Percentiles rank a stretch among this genome's conserved stretches.
These are phyloP conservation scores for Elaeis guineensis DNA, from an alignment of 176 grass and related monocot species.

Conservation along the genomic window DNA sequence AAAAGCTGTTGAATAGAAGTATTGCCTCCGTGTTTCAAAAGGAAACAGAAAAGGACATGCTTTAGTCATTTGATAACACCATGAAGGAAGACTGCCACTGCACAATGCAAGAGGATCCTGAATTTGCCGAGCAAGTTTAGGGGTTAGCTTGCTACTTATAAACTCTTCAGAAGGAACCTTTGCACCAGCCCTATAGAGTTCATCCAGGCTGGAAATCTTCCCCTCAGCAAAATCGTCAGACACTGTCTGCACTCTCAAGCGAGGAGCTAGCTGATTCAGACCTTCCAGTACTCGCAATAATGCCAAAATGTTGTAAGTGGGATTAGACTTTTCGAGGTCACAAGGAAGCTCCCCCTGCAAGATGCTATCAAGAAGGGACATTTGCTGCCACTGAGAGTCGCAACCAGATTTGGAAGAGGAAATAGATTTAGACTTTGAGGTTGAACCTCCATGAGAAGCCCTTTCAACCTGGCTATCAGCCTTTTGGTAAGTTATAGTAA, in stretches of 20 bases:
- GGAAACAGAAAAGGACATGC: slow-evolving; percentile 84
- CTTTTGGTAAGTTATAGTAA: slow-evolving; percentile 89
- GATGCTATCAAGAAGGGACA: slow-evolving; percentile 69
- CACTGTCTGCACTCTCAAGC: slow-evolving; percentile 38
- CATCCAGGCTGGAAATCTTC: slow-evolving; percentile 33
- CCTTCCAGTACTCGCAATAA: slow-evolving; percentile 62
- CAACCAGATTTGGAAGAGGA: slow-evolving; percentile 19
- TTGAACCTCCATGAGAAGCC: slow-evolving; percentile 30
- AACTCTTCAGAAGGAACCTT: slow-evolving; percentile 58
- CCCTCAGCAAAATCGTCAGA: slow-evolving; percentile 70
- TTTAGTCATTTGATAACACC: slow-evolving; percentile 89
- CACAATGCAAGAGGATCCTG: slow-evolving; percentile 88
- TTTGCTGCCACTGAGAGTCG: slow-evolving; percentile 20
- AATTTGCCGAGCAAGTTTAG: slow-evolving; percentile 81
- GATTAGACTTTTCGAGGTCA: slow-evolving; percentile 57
- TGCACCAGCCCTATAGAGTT: slow-evolving; percentile 31
- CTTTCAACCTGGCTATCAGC: slow-evolving; percentile 45
- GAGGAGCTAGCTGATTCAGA: slow-evolving; percentile 65
- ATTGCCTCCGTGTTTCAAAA: slow-evolving; percentile 76
- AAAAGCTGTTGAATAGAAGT: slow-evolving; percentile 88
- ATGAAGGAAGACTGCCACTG: slow-evolving; percentile 75
- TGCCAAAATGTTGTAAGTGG: slow-evolving; percentile 72
- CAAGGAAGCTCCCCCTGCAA: slow-evolving; percentile 76
- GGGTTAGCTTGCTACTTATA: slow-evolving; percentile 74
- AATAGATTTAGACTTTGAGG: slow-evolving; percentile 38